A percentile compares a stretch with the other conserved stretches of the same genome.
These are phyloP conservation scores for Nakazawaea ishiwadae DNA, from an alignment of 805 yeast genomes.

Conservation along the genomic window DNA sequence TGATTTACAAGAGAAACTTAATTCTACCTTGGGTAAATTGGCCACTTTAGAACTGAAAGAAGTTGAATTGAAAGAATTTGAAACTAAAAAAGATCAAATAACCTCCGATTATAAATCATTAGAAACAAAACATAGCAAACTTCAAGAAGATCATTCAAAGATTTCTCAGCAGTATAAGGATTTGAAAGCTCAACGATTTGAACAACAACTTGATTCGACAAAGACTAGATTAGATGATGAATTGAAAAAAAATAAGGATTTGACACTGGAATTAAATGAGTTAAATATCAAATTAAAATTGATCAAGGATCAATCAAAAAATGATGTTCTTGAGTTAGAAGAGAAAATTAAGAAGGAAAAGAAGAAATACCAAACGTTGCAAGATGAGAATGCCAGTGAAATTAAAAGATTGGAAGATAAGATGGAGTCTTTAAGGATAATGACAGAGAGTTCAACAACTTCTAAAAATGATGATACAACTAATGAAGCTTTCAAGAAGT, in stretches of 20 bases:
- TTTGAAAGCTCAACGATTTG: conserved; percentile 27
- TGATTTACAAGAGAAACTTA: conserved; percentile 22
- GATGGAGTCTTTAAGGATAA: conserved; percentile 62
- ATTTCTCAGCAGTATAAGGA: conserved; percentile 26
- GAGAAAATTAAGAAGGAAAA: conserved; percentile 25
- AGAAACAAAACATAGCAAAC: conserved; percentile 20
- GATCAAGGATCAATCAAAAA: conserved; percentile 21
- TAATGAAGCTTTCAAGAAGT: conserved; percentile 34
- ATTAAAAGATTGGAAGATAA: conserved; percentile 59
- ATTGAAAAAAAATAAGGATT: conserved; percentile 20
- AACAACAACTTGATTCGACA: conserved; percentile 26
- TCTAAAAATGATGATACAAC: conserved; percentile 12
- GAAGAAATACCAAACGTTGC: conserved; percentile 19
- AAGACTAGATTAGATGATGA: conserved; percentile 30
- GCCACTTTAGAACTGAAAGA: conserved; percentile 17
- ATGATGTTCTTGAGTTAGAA: conserved; percentile 21
- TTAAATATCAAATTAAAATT: conserved; percentile 17
- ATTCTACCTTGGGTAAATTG: conserved; percentile 12
- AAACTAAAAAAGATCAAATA: conserved; percentile 21
- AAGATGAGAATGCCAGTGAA: conserved; percentile 35
- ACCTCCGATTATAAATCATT: conserved; percentile 18
- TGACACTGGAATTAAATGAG: conserved; percentile 20
- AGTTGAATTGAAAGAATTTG: conserved; percentile 36
- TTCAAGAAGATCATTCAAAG: conserved; percentile 20
- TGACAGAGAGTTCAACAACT: conserved; percentile 42